phyloP scores from a whole-genome alignment of 1,284 basidiomycete species.

The Boletus semigastroideus region DNA sequence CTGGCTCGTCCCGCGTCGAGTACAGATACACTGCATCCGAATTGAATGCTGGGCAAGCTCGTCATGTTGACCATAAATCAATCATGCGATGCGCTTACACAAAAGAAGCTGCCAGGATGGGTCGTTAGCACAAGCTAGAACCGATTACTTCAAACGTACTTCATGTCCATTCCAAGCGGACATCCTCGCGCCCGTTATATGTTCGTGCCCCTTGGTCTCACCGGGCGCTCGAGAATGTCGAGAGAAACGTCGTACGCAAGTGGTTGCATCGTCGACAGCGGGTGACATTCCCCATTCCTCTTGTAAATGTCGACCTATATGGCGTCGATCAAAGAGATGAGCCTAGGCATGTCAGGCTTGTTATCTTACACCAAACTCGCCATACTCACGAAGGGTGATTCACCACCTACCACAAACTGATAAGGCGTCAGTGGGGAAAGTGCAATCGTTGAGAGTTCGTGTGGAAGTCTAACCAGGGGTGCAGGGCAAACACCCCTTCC shows the following conservation, averaged over 20 bases:
- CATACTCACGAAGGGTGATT: constrained; percentile 60
- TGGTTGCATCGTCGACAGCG: constrained; percentile 52
- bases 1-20: constrained; percentile 71
- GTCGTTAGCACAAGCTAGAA: constrained; percentile 11
- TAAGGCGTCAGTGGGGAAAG: constrained; percentile 71
- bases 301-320: constrained; percentile 61
- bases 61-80: constrained; percentile 8
- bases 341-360: constrained; percentile 47
- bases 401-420: constrained; percentile 74
- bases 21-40: constrained; percentile 81
- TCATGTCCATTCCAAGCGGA: constrained; percentile 77
- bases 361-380: not conserved
- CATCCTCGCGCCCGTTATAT: constrained; percentile 82
- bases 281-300: constrained; percentile 73
- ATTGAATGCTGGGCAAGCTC: constrained; percentile 59
- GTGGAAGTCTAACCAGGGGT: constrained; percentile 61
- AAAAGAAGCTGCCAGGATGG: constrained; percentile 24
- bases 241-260: constrained; percentile 86
- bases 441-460: constrained; percentile 64
- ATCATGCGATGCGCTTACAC: constrained; percentile 23
- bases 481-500: constrained; percentile 54
- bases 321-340: constrained; percentile 86
- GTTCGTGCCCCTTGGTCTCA: constrained; percentile 45
- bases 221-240: constrained; percentile 41
- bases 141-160: constrained; percentile 40